Base-by-base conservation (phyloP, 1,284 basidiomycete species). In the Mrakiaceae sp. region DNA sequence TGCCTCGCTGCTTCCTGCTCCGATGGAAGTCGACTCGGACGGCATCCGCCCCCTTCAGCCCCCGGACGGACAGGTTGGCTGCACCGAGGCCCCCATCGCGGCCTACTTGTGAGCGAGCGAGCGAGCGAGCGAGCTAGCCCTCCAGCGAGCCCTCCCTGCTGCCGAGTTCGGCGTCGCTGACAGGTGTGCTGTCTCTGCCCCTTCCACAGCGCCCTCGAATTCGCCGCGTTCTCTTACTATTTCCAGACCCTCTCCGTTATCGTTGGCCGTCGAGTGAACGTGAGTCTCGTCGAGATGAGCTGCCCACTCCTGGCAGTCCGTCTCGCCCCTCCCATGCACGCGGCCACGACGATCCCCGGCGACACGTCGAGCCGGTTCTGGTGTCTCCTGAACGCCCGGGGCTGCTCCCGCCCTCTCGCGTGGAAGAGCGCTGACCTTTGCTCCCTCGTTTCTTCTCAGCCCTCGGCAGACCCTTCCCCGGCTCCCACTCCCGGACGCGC, bases 201-300 rank as follows among this genome's bases (percentile, higher is more conserved):
- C 27, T 27, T 27, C 27, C 27, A 27, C 27, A 27, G 27, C 27
- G 27, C 27, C 74, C 87, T 95, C 66, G 88, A 91, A 74, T 95
- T 95, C 73, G 89, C 89, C 51, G 85, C 85, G 76, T 91, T 90
- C 68, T 90, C 89, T 64, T 90, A 89, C 77, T 91, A 88, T 77
- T 84, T 86, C 56, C 88, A 90, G 77, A 90, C 86, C 75, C 70
- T 87, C 77, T 82, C 83, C 43, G 84, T 89, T 65, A 77, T 87
- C 66, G 88, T 86, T 78, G 76, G 83, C 70, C 73, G 88, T 78
- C 72, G 82, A 70, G 70, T 70, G 39, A 67, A 72, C 14, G 65
- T 63, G 16, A 55, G 64, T 62, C 7, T 44, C 10, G 27, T 27
- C 27, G 1, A 27, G 27, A 27, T 27, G 27, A 27, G 27, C 27